phyloP scores from a whole-genome alignment of 306 rosid species.

The Herpetospermum pedunculosum region DNA sequence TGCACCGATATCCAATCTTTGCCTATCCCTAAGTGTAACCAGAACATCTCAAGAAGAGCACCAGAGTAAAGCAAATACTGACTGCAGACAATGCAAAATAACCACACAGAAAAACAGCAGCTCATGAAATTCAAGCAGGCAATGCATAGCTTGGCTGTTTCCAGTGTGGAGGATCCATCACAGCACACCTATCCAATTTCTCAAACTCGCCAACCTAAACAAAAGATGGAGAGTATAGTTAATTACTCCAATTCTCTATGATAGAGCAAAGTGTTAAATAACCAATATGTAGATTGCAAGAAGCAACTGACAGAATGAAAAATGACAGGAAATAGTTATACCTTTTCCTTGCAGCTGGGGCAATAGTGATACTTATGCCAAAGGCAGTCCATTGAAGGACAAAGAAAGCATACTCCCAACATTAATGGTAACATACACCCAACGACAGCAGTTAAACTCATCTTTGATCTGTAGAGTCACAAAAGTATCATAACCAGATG shows the following conservation, averaged over 20 bases:
- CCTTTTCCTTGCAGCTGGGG: constrained; percentile 71
- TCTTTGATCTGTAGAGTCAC: constrained; percentile 49
- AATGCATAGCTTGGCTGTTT: constrained; percentile 72
- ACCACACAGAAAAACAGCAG: background rate
- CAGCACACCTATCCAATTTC: constrained; percentile 67
- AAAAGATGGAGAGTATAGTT: constrained; percentile 2
- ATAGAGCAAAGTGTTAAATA: background rate
- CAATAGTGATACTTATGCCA: constrained; percentile 92
- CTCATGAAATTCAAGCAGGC: constrained; percentile 26
- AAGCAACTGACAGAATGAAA: background rate
- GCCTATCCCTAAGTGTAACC: background rate
- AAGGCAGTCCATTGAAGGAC: constrained; percentile 83
- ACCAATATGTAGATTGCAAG: background rate
- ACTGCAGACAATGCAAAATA: background rate
- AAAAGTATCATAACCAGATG: background rate
- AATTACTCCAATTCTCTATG: background rate
- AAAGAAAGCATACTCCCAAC: constrained; percentile 80
- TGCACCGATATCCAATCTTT: background rate
- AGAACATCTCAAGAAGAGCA: background rate
- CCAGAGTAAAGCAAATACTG: background rate
- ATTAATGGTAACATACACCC: constrained; percentile 79
- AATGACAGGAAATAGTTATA: constrained; percentile 1
- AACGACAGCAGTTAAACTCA: constrained; percentile 60
- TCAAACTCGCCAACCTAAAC: constrained; percentile 72
- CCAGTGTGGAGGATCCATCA: constrained; percentile 83